A percentile compares a stretch with the other conserved stretches of the same genome.
These are phyloP conservation scores for Fistulina hepatica DNA, from an alignment of 1,284 basidiomycete species.

Conservation along the genomic window DNA sequence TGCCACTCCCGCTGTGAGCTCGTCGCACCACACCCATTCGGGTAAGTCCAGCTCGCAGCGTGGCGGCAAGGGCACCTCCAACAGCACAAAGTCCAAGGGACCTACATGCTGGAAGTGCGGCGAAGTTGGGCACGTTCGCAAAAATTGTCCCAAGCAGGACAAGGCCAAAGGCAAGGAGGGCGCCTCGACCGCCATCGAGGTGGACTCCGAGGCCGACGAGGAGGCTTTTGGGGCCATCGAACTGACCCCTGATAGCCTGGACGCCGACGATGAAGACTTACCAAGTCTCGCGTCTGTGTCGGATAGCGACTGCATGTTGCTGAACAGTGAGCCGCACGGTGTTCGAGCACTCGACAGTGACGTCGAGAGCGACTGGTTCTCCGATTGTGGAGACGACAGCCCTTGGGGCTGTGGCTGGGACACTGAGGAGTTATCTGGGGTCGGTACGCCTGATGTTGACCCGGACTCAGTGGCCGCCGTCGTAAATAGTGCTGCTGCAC, in stretches of 20 bases:
- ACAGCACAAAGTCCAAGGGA: neutral
- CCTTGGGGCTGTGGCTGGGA: constrained; percentile 2
- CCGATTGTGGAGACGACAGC: constrained; percentile 12
- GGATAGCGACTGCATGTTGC: no score
- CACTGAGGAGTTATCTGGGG: constrained; percentile 8
- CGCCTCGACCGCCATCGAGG: constrained; percentile 3
- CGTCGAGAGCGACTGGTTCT: constrained; percentile 15
- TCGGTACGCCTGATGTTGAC: constrained; percentile 2
- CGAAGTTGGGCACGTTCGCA: constrained; percentile 18
- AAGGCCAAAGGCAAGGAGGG: constrained; percentile 9
- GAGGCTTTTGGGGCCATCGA: no score
- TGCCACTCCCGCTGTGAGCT: no score
- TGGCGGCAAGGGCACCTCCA: no score
- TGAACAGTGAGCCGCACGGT: no score
- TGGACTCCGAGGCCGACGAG: constrained; percentile 4
- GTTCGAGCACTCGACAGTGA: no score
- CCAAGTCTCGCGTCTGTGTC: no score
- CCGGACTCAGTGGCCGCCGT: constrained; percentile 6
- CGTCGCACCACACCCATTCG: no score
- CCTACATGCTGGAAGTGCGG: constrained; percentile 21
- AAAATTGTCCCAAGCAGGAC: constrained; percentile 16
- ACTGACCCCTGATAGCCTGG: no score
- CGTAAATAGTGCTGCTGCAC: constrained; percentile 2
- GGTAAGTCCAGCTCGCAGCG: no score
- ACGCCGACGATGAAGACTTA: no score